Evolutionary conservation across 2,329 filamentous ascomycete genomes (phyloP).

Genomic region (Diaporthe destruens): DNA sequence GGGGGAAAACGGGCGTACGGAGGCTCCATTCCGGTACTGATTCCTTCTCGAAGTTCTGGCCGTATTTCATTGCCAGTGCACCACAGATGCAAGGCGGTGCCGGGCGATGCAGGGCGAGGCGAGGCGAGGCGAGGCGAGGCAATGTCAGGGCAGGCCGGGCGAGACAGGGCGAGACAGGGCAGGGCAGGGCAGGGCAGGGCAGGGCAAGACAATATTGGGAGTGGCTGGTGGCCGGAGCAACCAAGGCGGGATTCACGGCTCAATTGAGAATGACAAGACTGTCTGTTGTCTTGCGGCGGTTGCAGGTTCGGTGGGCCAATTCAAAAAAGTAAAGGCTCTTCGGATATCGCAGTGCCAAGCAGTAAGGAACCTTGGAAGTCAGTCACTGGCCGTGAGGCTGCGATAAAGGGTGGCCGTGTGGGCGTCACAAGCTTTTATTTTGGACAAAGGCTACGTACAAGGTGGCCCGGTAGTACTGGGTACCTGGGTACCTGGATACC

Average conservation of each 20-base stretch:
- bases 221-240: constrained; percentile 6
- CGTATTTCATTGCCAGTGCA: constrained; percentile 75
- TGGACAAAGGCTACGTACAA: constrained; percentile 17
- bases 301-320: too few relatives aligned
- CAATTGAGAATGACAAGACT: neutral
- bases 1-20: constrained; percentile 64
- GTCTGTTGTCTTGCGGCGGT: neutral
- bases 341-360: constrained; percentile 7
- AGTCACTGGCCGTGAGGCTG: constrained; percentile 6
- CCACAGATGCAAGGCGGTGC: constrained; percentile 7
- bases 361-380: constrained; percentile 4
- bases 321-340: neutral
- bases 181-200: neutral
- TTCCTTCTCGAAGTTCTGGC: constrained; percentile 77
- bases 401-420: constrained; percentile 13
- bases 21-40: constrained; percentile 87
- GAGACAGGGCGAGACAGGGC: neutral
- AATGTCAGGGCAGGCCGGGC: neutral
- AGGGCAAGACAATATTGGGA: neutral
- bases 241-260: neutral
- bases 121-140: neutral
- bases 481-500: too few relatives aligned
- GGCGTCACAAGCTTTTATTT: constrained; percentile 37
- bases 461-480: neutral
- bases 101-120: neutral